Evolutionary conservation across 805 yeast species (phyloP).

Genomic region (Jamesozyma spencerorum): DNA sequence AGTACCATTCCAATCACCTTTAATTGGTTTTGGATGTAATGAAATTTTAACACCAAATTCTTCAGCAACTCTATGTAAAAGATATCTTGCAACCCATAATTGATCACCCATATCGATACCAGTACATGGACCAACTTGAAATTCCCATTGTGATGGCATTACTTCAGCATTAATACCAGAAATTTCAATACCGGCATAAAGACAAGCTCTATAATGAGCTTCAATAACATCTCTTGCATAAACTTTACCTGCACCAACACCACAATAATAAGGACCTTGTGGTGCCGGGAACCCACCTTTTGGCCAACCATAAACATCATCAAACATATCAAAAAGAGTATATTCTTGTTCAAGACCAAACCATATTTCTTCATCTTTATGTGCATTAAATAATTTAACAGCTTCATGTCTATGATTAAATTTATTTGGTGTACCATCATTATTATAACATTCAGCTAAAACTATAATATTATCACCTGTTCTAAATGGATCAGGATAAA

Average conservation of each 20-base stretch:
- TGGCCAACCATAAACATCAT: constrained; percentile 96
- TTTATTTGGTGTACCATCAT: constrained; percentile 98
- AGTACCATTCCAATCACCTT: constrained; percentile 99
- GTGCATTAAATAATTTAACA: constrained; percentile 90
- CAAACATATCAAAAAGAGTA: constrained; percentile 87
- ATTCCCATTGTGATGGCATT: constrained; percentile 99
- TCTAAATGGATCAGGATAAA: constrained; percentile 95
- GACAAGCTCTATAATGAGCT: constrained; percentile 98
- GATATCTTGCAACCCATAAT: constrained; percentile 91
- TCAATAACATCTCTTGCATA: constrained; percentile 96
- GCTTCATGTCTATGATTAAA: constrained; percentile 97
- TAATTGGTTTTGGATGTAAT: constrained; percentile 97
- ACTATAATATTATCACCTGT: constrained; percentile 95
- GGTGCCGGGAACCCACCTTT: constrained; percentile 99
- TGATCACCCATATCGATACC: constrained; percentile 97
- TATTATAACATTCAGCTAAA: constrained; percentile 93
- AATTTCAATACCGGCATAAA: constrained; percentile 80
- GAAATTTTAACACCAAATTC: constrained; percentile 98
- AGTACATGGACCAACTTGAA: constrained; percentile 97
- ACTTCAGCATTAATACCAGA: constrained; percentile 99
- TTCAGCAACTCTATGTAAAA: constrained; percentile 91
- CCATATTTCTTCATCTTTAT: constrained; percentile 79
- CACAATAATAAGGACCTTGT: constrained; percentile 99
- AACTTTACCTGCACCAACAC: constrained; percentile 98
- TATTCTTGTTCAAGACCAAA: constrained; percentile 98